These are phyloP conservation scores for Camelina laxa DNA, from an alignment of 345 rosid species.

Conservation along the genomic window DNA sequence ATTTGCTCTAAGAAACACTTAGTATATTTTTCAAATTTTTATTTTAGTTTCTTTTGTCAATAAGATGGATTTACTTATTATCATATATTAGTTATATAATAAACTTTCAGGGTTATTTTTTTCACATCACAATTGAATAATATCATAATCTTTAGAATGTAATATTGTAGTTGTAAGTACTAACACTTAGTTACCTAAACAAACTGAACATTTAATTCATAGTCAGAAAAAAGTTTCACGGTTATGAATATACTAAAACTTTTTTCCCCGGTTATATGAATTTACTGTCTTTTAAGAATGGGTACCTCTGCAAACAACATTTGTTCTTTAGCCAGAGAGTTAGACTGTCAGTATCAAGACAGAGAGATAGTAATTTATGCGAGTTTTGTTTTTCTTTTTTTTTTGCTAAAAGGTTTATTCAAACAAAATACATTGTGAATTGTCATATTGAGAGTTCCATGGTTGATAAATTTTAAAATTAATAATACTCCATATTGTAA, in stretches of 20 bases:
- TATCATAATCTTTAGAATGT: conserved; percentile 7
- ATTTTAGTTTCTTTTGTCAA: not conserved
- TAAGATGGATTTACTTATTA: not conserved
- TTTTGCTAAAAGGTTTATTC: conserved; percentile 32
- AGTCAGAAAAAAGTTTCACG: conserved; percentile 12
- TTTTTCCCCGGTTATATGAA: not conserved
- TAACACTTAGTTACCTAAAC: conserved; percentile 22
- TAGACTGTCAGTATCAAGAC: conserved; percentile 45
- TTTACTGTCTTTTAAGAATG: conserved; percentile 3
- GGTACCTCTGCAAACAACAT: conserved; percentile 41
- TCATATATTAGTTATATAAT: not conserved
- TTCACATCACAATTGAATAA: not conserved
- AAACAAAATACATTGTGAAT: conserved; percentile 3
- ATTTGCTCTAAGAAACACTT: not conserved
- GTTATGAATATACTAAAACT: not conserved
- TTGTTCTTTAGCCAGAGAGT: conserved; percentile 47
- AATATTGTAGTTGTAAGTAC: not conserved
- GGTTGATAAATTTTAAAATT: not conserved
- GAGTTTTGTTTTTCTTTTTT: not conserved
- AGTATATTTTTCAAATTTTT: not conserved
- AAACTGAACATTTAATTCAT: conserved; percentile 17
- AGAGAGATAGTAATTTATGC: conserved; percentile 40
- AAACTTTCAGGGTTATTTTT: not conserved
- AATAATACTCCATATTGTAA: conserved; percentile 13
- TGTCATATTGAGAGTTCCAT: conserved; percentile 9